Conservation (phyloP, 352 stramenopile species). For the Phytophthora boehmeriae region DNA sequence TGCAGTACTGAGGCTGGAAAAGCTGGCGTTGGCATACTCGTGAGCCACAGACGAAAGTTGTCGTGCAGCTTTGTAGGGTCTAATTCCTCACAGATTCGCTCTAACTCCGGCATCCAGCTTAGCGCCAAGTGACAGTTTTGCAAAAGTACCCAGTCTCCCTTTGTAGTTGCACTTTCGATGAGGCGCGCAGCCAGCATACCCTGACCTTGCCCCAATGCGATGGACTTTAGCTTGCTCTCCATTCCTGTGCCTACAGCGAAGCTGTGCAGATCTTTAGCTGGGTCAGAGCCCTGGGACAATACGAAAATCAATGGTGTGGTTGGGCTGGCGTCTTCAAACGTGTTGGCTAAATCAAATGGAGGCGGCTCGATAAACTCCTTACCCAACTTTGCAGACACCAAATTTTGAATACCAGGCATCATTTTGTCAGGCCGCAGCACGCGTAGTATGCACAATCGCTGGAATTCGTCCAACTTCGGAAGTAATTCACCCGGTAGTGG, state of each 20-base stretch:
- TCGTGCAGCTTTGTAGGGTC: conserved; percentile 84
- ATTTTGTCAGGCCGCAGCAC: conserved; percentile 88
- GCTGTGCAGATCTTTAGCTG: conserved; percentile 92
- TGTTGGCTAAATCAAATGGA: conserved; percentile 90
- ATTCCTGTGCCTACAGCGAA: conserved; percentile 88
- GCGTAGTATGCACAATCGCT: conserved; percentile 81
- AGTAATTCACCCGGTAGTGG: conserved; percentile 65
- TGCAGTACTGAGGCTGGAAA: conserved; percentile 95
- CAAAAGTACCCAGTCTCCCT: conserved; percentile 95
- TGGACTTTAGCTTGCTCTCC: conserved; percentile 91
- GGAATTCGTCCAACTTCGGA: conserved; percentile 77
- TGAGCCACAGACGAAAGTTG: conserved; percentile 97
- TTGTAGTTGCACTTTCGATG: conserved; percentile 87
- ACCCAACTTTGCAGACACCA: conserved; percentile 90
- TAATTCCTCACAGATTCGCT: conserved; percentile 94
- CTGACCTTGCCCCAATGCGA: conserved; percentile 94
- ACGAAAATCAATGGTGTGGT: conserved; percentile 94
- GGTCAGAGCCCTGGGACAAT: conserved; percentile 92
- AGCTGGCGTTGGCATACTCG: conserved; percentile 82
- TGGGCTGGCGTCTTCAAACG: conserved; percentile 91
- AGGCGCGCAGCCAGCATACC: conserved; percentile 90
- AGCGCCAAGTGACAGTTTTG: conserved; percentile 96
- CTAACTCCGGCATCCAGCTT: conserved; percentile 95
- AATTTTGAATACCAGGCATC: conserved; percentile 89
- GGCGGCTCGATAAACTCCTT: conserved; percentile 92